These are phyloP conservation scores for Perkinsus chesapeaki DNA, from an alignment of 169 alveolate genomes.

Conservation along the genomic window DNA sequence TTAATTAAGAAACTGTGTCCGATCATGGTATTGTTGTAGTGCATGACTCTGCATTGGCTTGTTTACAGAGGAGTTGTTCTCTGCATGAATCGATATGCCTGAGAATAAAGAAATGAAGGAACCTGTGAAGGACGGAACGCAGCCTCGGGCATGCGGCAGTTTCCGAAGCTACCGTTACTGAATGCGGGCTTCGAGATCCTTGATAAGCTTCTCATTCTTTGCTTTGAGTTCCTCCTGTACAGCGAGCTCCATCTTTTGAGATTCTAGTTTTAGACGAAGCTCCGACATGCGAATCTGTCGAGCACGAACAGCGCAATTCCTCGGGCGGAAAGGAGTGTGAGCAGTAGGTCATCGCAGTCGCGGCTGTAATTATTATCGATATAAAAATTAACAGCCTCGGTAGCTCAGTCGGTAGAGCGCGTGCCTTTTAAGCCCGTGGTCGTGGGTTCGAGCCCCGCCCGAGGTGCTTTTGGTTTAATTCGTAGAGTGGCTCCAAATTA, in stretches of 20 bases:
- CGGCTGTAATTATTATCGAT: too few relatives aligned
- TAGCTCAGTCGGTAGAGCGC: constrained; percentile 99
- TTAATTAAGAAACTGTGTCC: not conserved
- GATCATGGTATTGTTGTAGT: too few relatives aligned
- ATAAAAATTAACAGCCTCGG: not conserved
- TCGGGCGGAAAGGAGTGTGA: not conserved
- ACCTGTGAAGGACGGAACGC: too few relatives aligned
- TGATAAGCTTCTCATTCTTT: not conserved
- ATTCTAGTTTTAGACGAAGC: not conserved
- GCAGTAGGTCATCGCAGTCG: not conserved
- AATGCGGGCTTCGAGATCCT: not conserved
- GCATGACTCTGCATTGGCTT: too few relatives aligned
- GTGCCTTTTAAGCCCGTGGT: constrained; percentile 99
- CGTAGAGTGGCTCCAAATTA: not conserved
- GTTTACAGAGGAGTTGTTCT: not conserved
- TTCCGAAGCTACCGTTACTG: not conserved
- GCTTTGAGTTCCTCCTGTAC: not conserved
- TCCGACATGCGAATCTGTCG: not conserved
- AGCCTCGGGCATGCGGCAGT: too few relatives aligned
- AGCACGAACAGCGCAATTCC: not conserved
- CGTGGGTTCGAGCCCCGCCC: constrained; percentile 99
- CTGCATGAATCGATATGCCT: not conserved
- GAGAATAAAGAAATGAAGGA: too few relatives aligned
- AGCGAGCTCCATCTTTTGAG: not conserved
- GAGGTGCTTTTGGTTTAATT: not conserved